phyloP scores from a whole-genome alignment of 2,329 filamentous ascomycete genomes.

The Emergomyces africanus region DNA sequence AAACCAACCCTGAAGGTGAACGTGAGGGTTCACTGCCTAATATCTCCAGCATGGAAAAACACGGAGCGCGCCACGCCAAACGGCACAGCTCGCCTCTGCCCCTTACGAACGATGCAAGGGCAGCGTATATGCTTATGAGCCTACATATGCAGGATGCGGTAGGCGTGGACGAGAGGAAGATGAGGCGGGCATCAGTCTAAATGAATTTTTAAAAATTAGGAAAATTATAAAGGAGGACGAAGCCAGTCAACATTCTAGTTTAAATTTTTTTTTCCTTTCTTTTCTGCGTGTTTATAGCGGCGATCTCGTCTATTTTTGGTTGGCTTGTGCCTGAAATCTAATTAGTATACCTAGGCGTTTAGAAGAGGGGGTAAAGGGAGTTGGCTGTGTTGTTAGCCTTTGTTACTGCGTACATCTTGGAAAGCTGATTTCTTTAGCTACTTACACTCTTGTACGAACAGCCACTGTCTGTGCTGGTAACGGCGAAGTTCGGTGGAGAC shows the following conservation, averaged over 20 bases:
- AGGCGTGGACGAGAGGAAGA: conserved; percentile 12
- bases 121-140: conserved; percentile 26
- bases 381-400: neutral
- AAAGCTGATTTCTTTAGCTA: neutral
- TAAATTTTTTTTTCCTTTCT: neutral
- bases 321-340: neutral
- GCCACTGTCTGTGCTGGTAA: too few species aligned
- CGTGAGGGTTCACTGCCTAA: neutral
- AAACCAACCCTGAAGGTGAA: conserved; percentile 4
- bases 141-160: conserved; percentile 21
- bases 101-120: conserved; percentile 20
- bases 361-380: neutral
- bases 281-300: neutral
- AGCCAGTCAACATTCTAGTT: too few species aligned
- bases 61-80: neutral
- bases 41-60: conserved; percentile 4
- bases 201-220: neutral
- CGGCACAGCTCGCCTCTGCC: conserved; percentile 15
- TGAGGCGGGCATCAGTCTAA: conserved; percentile 10
- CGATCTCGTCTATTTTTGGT: neutral
- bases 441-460: neutral
- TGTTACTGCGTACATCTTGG: neutral
- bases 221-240: neutral
- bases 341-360: neutral
- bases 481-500: too few species aligned